Percentiles rank a stretch among this genome's conserved stretches.
phyloP scores from a whole-genome alignment of 1,284 basidiomycete species.

The Naganishia sp. region DNA sequence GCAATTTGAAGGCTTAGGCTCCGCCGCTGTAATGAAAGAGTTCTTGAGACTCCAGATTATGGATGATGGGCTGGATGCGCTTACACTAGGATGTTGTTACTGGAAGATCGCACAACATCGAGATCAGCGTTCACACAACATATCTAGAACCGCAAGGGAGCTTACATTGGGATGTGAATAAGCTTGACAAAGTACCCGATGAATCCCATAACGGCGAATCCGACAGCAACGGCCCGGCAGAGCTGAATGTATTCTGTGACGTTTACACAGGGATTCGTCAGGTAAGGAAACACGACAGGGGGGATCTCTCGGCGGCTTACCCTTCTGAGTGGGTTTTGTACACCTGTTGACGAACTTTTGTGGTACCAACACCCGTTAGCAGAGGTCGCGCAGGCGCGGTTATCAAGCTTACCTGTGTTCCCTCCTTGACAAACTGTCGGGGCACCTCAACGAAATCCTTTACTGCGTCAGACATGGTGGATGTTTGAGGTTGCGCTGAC shows the following conservation, averaged over 20 bases:
- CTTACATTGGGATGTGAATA: slow-evolving; percentile 93
- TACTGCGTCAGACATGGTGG: slow-evolving; percentile 62
- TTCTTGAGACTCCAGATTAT: neutral
- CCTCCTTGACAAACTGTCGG: slow-evolving; percentile 88
- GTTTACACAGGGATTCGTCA: neutral
- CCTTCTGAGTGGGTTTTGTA: slow-evolving; percentile 95
- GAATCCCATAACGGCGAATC: slow-evolving; percentile 97
- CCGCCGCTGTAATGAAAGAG: slow-evolving; percentile 11
- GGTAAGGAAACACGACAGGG: neutral
- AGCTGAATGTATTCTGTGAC: slow-evolving; percentile 85
- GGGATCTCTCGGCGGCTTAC: slow-evolving; percentile 57
- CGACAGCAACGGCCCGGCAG: slow-evolving; percentile 88
- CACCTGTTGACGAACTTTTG: slow-evolving; percentile 89
- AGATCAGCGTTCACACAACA: neutral
- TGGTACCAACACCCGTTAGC: neutral
- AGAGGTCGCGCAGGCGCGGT: neutral
- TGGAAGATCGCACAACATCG: slow-evolving; percentile 47
- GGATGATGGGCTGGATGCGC: slow-evolving; percentile 42
- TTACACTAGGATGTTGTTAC: slow-evolving; percentile 93
- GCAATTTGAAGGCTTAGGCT: slow-evolving; percentile 3
- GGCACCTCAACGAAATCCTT: slow-evolving; percentile 89
- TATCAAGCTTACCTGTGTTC: slow-evolving; percentile 73
- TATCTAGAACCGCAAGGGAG: slow-evolving; percentile 21
- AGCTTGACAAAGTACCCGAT: slow-evolving; percentile 95
- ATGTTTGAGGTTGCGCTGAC: neutral